Percentiles rank a stretch among this genome's conserved stretches.
These are phyloP conservation scores for Pichia deserticola DNA, from an alignment of 805 yeast species.

Conservation along the genomic window DNA sequence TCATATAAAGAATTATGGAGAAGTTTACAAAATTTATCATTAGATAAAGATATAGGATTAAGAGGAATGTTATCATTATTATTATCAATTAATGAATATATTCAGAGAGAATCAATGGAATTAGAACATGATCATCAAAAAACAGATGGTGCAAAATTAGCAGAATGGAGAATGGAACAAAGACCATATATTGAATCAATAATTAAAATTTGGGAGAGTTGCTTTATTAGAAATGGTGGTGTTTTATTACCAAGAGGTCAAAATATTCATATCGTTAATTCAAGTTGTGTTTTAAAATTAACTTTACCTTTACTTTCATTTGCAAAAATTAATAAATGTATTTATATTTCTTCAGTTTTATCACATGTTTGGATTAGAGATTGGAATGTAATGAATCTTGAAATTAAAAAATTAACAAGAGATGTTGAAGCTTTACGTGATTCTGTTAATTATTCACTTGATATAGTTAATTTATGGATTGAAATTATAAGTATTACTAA, in stretches of 20 bases:
- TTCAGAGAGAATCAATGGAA: constrained; percentile 43
- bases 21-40: constrained; percentile 36
- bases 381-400: constrained; percentile 58
- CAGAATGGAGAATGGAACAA: constrained; percentile 59
- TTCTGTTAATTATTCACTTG: constrained; percentile 49
- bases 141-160: constrained; percentile 37
- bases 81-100: constrained; percentile 60
- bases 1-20: constrained; percentile 46
- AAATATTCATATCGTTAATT: constrained; percentile 40
- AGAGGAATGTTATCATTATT: constrained; percentile 48
- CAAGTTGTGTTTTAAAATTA: constrained; percentile 51
- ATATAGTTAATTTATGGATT: constrained; percentile 62
- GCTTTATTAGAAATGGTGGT: constrained; percentile 59
- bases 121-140: constrained; percentile 24
- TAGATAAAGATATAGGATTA: constrained; percentile 36
- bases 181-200: constrained; percentile 52
- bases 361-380: constrained; percentile 56
- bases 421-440: constrained; percentile 63
- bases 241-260: constrained; percentile 45
- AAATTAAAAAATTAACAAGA: constrained; percentile 37
- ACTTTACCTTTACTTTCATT: constrained; percentile 60
- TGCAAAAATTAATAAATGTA: constrained; percentile 59
- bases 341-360: constrained; percentile 55
- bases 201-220: constrained; percentile 60
- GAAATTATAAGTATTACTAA: constrained; percentile 58